Evolutionary conservation across 768 basidiomycete genomes (phyloP).

Genomic region (Russula foetens): DNA sequence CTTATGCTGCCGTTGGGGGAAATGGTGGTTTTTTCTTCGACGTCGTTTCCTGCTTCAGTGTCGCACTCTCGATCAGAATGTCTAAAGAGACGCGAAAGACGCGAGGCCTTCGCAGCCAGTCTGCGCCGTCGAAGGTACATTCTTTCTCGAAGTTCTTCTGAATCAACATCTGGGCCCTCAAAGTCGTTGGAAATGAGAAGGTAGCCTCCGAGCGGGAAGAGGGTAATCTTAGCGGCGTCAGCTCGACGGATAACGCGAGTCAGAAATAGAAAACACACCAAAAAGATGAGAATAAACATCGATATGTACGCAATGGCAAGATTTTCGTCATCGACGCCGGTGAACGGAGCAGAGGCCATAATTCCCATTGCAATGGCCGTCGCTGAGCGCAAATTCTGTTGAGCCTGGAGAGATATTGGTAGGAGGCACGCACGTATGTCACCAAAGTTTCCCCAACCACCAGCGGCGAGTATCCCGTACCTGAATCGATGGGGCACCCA

Average conservation of each 20-base stretch:
- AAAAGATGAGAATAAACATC: constrained; percentile 51
- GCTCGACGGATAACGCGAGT: background rate
- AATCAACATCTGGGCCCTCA: constrained; percentile 51
- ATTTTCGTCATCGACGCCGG: constrained; percentile 45
- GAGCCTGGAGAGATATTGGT: background rate
- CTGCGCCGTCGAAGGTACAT: constrained; percentile 33
- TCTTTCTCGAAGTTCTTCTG: constrained; percentile 44
- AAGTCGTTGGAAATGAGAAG: constrained; percentile 54
- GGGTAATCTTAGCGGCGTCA: constrained; percentile 37
- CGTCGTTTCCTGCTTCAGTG: background rate
- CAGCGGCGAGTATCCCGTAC: constrained; percentile 60
- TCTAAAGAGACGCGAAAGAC: background rate
- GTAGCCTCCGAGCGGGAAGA: constrained; percentile 57
- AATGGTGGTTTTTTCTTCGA: background rate
- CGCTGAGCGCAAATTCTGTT: constrained; percentile 32
- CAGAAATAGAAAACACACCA: constrained; percentile 31
- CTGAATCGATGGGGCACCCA: constrained; percentile 76
- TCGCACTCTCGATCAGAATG: background rate
- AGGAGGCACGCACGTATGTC: constrained; percentile 50
- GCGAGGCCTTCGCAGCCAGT: constrained; percentile 7
- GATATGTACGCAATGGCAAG: constrained; percentile 62
- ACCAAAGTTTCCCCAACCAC: constrained; percentile 60
- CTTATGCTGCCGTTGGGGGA: background rate
- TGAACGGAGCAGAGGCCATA: constrained; percentile 53
- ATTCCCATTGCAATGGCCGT: constrained; percentile 59